Evolutionary conservation across 2,329 filamentous ascomycete genomes (phyloP), one percentile per base, ranked within the genome.

Genomic region (Stromatinia cepivora): DNA sequence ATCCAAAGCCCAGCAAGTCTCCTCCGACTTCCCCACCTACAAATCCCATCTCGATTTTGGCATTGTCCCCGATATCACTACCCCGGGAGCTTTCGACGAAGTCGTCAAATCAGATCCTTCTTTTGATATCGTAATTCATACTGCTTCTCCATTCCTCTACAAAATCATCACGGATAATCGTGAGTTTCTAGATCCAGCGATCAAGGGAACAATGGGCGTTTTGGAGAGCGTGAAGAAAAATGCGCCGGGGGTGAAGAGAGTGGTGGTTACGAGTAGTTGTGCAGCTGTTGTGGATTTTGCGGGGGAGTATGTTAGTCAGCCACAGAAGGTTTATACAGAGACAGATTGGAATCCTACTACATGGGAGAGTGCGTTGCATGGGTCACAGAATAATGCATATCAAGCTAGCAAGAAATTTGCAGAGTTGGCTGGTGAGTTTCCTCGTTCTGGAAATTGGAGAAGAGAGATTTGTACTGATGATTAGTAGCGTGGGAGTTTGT

Each of bases 61-160:
- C 42, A 85, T 94, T 70, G 90, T 95, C 20, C 84, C 87, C 54
- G 90, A 95, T 72, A 88, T 95, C 72, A 88, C 89, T 0, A 77
- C 87, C 71, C 84, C 87, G 22, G 86, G 85, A 39, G 91, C 90
- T n/a, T 95, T 94, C 74, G 85, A 90, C 69, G 78, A 85, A 76
- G 77, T 82, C n/a, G 70, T 79, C 62, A 71, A 80, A 5, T 92
- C 93, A 72, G 88, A 90, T 73, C 88, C 86, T 61, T 76, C 45
- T 76, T 80, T 71, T 73, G 77, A 61, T 78, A 79, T 73, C 22
- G 89, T 94, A 65, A 84, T 92, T 66, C 90, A 92, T 78, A 92
- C 90, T 6, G 90, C 90, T 2, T 90, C 87, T 0, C 91, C 75
- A 1, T 81, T 81, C 71, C 73, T 77, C 50, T 78, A 76, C 4